These are phyloP conservation scores for Podospora didyma DNA, from an alignment of 495 filamentous ascomycete species.

Conservation along the genomic window DNA sequence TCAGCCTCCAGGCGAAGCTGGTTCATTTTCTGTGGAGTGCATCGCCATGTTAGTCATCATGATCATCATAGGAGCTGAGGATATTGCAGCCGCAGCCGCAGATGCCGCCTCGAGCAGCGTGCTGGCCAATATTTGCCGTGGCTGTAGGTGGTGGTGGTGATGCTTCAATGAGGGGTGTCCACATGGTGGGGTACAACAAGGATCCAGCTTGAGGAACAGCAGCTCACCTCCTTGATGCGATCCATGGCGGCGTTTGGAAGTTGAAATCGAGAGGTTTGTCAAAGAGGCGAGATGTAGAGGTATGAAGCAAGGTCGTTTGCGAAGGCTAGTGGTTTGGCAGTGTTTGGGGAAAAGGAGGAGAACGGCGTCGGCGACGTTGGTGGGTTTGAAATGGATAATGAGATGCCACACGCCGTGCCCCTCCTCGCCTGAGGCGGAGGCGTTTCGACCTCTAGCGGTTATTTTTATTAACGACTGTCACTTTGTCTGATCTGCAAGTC, in stretches of 20 bases:
- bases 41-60: conserved; percentile 18
- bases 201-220: conserved; percentile 26
- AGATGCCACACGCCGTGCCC: conserved; percentile 15
- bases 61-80: neutral
- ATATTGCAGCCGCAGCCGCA: neutral
- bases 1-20: conserved; percentile 90
- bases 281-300: neutral
- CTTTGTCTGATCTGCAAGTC: conserved; percentile 26
- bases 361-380: conserved; percentile 4
- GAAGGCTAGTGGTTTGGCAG: conserved; percentile 12
- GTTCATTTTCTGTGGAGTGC: conserved; percentile 72
- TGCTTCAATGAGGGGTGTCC: conserved; percentile 12
- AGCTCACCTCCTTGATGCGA: conserved; percentile 77
- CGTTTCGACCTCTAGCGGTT: conserved; percentile 26
- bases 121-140: neutral
- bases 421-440: conserved; percentile 20
- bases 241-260: conserved; percentile 49
- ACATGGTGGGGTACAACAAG: conserved; percentile 42
- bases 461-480: conserved; percentile 11
- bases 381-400: conserved; percentile 16
- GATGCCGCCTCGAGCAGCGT: neutral
- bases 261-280: conserved; percentile 10
- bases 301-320: conserved; percentile 10
- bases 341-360: conserved; percentile 9
- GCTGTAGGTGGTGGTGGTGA: conserved; percentile 10